Evolutionary conservation across 2,329 filamentous ascomycete genomes (phyloP).

Genomic region (Monosporascus sp.): DNA sequence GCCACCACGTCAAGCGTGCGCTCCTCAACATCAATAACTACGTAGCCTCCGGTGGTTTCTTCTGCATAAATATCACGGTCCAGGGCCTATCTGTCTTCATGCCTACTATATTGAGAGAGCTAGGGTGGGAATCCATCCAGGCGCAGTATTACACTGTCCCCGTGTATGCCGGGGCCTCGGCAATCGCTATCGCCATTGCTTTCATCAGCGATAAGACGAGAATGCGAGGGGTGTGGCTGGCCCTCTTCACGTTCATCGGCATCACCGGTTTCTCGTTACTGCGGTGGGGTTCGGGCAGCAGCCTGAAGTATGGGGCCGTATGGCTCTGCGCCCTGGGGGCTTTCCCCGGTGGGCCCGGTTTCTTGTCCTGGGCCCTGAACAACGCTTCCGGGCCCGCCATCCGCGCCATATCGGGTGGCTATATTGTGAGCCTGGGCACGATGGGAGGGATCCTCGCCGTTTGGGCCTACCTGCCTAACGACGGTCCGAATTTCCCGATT

Average conservation of each 20-base stretch:
- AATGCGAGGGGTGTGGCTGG: slow-evolving; percentile 37
- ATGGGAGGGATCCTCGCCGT: slow-evolving; percentile 52
- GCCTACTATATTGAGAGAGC: slow-evolving; percentile 41
- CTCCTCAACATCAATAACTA: slow-evolving; percentile 55
- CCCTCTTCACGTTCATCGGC: slow-evolving; percentile 35
- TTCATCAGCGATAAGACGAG: slow-evolving; percentile 38
- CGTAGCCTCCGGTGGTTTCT: slow-evolving; percentile 53
- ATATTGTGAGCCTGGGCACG: slow-evolving; percentile 51
- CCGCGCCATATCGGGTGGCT: slow-evolving; percentile 50
- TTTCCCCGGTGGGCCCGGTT: slow-evolving; percentile 54
- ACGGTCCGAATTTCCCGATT: slow-evolving; percentile 41
- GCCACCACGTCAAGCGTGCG: slow-evolving; percentile 45
- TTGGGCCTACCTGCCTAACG: slow-evolving; percentile 47
- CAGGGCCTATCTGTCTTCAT: slow-evolving; percentile 48
- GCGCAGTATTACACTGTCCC: slow-evolving; percentile 42
- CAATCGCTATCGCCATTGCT: slow-evolving; percentile 34
- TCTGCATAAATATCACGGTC: slow-evolving; percentile 57
- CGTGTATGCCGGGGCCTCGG: slow-evolving; percentile 37
- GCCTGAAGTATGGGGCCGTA: slow-evolving; percentile 43
- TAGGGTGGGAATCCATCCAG: slow-evolving; percentile 33
- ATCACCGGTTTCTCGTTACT: slow-evolving; percentile 49
- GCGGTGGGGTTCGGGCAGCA: slow-evolving; percentile 34
- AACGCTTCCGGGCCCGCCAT: slow-evolving; percentile 53
- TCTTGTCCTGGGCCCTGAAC: slow-evolving; percentile 55
- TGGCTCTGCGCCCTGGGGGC: slow-evolving; percentile 52